A percentile compares a stretch with the other conserved stretches of the same genome.
These are phyloP conservation scores for Phytophthora colocasiae DNA, from an alignment of 352 stramenopile genomes.

Conservation along the genomic window DNA sequence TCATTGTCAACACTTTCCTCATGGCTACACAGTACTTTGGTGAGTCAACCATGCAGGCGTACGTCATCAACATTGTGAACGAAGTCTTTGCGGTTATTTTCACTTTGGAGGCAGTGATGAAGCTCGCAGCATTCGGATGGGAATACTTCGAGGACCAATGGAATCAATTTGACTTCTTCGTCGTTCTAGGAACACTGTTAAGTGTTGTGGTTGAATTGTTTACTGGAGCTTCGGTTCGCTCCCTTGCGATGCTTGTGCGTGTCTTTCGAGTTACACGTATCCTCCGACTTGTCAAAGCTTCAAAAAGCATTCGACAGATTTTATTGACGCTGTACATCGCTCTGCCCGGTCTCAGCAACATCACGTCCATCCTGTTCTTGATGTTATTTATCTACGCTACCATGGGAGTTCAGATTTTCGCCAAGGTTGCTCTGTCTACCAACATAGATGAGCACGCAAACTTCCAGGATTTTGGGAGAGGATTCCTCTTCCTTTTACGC, in stretches of 20 bases:
- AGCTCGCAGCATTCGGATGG: constrained; percentile 79
- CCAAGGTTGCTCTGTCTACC: constrained; percentile 74
- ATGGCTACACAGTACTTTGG: constrained; percentile 92
- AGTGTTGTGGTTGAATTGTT: constrained; percentile 69
- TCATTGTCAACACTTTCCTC: constrained; percentile 90
- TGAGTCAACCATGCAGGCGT: constrained; percentile 60
- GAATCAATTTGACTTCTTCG: constrained; percentile 92
- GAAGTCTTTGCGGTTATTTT: constrained; percentile 91
- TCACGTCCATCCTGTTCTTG: constrained; percentile 91
- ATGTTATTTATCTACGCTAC: constrained; percentile 95
- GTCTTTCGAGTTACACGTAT: constrained; percentile 92
- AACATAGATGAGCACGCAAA: constrained; percentile 91
- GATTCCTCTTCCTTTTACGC: constrained; percentile 90
- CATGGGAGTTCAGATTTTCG: constrained; percentile 94
- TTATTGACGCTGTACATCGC: constrained; percentile 92
- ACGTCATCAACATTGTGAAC: constrained; percentile 80
- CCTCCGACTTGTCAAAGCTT: constrained; percentile 83
- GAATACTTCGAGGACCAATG: constrained; percentile 88
- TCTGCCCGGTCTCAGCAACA: constrained; percentile 91
- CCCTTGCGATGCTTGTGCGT: constrained; percentile 88
- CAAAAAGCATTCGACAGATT: constrained; percentile 89
- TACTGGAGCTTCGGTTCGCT: constrained; percentile 65
- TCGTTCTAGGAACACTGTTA: constrained; percentile 69
- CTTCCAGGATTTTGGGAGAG: constrained; percentile 93
- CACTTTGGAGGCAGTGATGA: constrained; percentile 87